Conservation (phyloP, 768 basidiomycete genomes). For the Cystobasidium tubakii region DNA sequence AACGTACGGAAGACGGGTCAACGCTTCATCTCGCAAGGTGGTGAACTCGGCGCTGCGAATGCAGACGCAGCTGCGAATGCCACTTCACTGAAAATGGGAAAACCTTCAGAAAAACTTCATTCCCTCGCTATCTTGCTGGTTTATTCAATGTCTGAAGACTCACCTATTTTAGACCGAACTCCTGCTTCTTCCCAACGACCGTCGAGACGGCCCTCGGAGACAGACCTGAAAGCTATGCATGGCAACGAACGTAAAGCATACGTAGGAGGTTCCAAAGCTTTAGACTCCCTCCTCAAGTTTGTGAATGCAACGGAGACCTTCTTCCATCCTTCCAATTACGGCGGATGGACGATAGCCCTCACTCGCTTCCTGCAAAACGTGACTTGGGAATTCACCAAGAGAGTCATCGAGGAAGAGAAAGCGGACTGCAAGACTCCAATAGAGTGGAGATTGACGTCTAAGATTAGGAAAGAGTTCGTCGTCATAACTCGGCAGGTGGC, state of each 20-base stretch:
- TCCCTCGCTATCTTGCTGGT: conserved; percentile 79
- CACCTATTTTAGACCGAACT: conserved; percentile 55
- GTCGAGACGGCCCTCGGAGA: conserved; percentile 47
- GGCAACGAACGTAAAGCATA: conserved; percentile 7
- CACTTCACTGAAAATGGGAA: conserved; percentile 60
- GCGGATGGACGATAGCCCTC: conserved; percentile 62
- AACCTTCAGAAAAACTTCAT: conserved; percentile 53
- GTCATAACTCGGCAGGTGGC: conserved; percentile 73
- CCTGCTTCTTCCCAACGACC: conserved; percentile 56
- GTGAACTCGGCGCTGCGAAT: conserved; percentile 42
- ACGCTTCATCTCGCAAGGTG: conserved; percentile 36
- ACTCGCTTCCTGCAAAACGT: conserved; percentile 65
- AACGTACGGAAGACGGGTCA: conserved; percentile 46
- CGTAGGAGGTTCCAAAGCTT: conserved; percentile 72
- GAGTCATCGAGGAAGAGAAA: conserved; percentile 64
- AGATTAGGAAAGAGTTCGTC: conserved; percentile 77
- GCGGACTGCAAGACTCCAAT: conserved; percentile 73
- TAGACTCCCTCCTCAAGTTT: conserved; percentile 76
- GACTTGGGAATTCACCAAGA: conserved; percentile 71
- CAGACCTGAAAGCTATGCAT: conserved; percentile 33
- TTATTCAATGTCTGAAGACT: conserved; percentile 81
- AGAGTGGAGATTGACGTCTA: conserved; percentile 68
- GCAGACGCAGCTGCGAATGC: conserved; percentile 66
- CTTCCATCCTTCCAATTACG: conserved; percentile 84
- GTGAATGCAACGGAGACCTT: conserved; percentile 82